Evolutionary conservation across 2,329 filamentous ascomycete genomes (phyloP).

Genomic region (Hypoxylon sp.): DNA sequence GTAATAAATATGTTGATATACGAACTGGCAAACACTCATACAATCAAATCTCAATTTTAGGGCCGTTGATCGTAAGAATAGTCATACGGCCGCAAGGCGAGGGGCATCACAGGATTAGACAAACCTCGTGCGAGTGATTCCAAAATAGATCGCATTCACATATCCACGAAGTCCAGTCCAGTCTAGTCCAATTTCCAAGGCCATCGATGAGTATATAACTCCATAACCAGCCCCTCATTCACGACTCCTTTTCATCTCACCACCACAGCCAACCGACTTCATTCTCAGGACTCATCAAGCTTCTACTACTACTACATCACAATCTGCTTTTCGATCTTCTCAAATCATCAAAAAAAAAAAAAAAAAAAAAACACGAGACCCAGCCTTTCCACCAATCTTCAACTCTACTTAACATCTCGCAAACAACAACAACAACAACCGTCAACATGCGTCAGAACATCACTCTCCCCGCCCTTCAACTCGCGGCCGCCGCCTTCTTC

Average conservation of each 20-base stretch:
- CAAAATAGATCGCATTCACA: background rate
- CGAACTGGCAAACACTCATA: background rate
- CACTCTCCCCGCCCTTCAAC: constrained; percentile 11
- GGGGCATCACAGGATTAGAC: background rate
- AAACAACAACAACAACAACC: background rate
- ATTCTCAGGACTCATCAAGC: background rate
- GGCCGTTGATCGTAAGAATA: background rate
- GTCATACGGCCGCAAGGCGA: background rate
- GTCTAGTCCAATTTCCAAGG: background rate
- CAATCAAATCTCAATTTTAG: background rate
- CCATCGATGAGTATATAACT: background rate
- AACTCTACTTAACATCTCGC: background rate
- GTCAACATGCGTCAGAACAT: constrained; percentile 19
- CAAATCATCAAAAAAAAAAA: too few relatives aligned
- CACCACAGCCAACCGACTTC: background rate
- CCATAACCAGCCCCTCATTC: background rate
- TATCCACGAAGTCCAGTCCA: too few relatives aligned
- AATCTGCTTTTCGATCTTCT: background rate
- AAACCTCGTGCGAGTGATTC: background rate
- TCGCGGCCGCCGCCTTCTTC: constrained; percentile 25
- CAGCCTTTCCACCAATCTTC: too few relatives aligned
- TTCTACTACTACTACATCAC: background rate
- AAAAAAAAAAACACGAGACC: too few relatives aligned
- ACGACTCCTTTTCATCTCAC: background rate
- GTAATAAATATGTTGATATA: background rate